A percentile compares a stretch with the other conserved stretches of the same genome.
Conservation (phyloP, 148 eudicot species). For the Chenopodium formosanum region DNA sequence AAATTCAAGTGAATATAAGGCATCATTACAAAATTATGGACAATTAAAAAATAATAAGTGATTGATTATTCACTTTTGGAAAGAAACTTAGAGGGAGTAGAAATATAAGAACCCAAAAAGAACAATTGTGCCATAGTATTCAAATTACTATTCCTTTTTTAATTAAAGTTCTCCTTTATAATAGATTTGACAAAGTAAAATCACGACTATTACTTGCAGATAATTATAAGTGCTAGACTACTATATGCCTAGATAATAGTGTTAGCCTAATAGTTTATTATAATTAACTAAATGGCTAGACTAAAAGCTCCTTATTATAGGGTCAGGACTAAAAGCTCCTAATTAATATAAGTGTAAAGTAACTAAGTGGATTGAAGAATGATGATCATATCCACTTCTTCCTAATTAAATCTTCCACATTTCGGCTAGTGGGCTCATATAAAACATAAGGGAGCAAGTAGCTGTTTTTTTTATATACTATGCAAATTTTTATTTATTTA, state of each 20-base stretch:
- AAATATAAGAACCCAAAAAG: no score
- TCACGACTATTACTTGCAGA: not conserved
- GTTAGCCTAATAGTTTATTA: not conserved
- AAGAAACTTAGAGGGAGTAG: no score
- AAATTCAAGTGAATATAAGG: no score
- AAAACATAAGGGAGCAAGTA: not conserved
- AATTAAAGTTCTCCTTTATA: no score
- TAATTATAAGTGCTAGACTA: not conserved
- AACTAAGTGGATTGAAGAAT: constrained; percentile 12
- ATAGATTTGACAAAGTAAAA: not conserved
- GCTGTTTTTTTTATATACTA: no score
- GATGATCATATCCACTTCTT: constrained; percentile 10
- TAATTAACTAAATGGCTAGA: not conserved
- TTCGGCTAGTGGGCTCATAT: constrained; percentile 16
- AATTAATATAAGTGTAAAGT: constrained; percentile 9
- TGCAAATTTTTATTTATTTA: no score
- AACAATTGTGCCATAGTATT: no score
- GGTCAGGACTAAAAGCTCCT: constrained; percentile 8
- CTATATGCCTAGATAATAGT: not conserved
- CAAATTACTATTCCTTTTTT: no score
- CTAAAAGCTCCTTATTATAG: not conserved
- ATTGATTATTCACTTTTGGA: no score
- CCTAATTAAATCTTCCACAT: not conserved
- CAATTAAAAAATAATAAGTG: no score
- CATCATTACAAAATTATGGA: no score